Evolutionary conservation across 306 rosid species (phyloP), one percentile per base, ranked within the genome.

Genomic region (Clitoria ternatea): DNA sequence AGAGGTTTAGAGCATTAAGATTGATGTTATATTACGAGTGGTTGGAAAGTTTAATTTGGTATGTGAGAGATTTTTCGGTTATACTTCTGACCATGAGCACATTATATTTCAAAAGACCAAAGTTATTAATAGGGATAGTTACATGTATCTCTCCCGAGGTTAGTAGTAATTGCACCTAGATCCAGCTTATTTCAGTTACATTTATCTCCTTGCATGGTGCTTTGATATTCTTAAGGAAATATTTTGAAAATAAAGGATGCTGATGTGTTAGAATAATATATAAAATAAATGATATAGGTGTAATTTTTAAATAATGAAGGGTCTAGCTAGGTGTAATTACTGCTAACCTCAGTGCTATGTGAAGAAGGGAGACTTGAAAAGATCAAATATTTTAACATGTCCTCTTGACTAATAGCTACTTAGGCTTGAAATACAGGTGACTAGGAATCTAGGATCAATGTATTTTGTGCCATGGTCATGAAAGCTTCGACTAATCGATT

Each of bases 1-100:
- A n/a, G n/a, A n/a, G n/a, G n/a, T n/a, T 18, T 48, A 18, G 9
- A 42, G 57, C 42, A 17, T 23, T 29, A 43, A 56, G 67, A 32
- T 57, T 66, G 19, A 61, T 27, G 12, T 7, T 23, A 60, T 23
- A 6, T 19, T 72, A 27, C 10, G 57, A 30, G 54, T 29, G 26
- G 8, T 52, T 44, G 44, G 53, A 66, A 66, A 47, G 59, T 59
- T 37, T 72, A 36, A 70, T 29, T 29, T 71, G 22, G 60, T 4
- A 9, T 2, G 30, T 15, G 66, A 44, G 22, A 40, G 32, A 19
- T 54, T 7, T 54, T 52, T 22, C 5, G 17, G 32, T 52, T 11
- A 9, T 49, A 50, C 23, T 23, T 20, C 48, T 27, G 66, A 40
- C 27, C 20, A 18, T 19, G 3, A 17, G 18, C 45, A 7, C 17